Base-by-base conservation (phyloP, 2,329 filamentous ascomycete species). In the Cadophora sp. region DNA sequence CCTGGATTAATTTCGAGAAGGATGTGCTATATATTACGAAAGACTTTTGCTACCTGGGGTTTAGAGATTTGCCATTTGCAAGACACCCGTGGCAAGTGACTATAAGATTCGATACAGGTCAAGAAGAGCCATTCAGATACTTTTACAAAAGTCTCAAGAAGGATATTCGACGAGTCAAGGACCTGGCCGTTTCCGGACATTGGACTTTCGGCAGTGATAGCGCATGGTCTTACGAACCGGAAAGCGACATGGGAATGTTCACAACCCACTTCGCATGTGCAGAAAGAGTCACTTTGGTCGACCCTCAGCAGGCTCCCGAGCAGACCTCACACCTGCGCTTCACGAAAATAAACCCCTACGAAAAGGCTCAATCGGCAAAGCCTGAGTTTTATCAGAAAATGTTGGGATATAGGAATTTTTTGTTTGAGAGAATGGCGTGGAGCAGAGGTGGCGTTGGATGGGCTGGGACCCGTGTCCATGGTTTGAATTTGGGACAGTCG, bases 181-280 rank as follows among this genome's bases (percentile, higher is more conserved):
- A 50, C n/a, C 47, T 22, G 20, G 9, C n/a, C 47, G 24, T 24
- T 50, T 50, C 47, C 13, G 20, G 47, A 50, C 24, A 24, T 11
- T 50, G 47, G 47, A 50, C 9, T 50, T 50, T 50, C 47, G 47
- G 47, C 47, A 50, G 47, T 50, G n/a, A 50, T 50, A 50, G 6
- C 24, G 20, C 47, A 13, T 50, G 47, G n/a, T 22, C 6, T 22
- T 24, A 24, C n/a, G 47, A 50, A 11, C 6, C 3, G n/a, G 8
- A 24, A 22, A 3, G 2, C 20, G 47, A 50, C 20, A 14, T 50
- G n/a, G 47, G 47, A 50, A 13, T 50, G n/a, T 24, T 50, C 20
- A 24, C 20, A 50, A 50, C n/a, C 24, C 47, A 50, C 20, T 50
- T 50, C 20, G 16, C 45, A 47, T 47, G 16, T 20, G 47, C 9